Evolutionary conservation across 1,284 basidiomycete genomes (phyloP).

Genomic region (Ustilago tritici): DNA sequence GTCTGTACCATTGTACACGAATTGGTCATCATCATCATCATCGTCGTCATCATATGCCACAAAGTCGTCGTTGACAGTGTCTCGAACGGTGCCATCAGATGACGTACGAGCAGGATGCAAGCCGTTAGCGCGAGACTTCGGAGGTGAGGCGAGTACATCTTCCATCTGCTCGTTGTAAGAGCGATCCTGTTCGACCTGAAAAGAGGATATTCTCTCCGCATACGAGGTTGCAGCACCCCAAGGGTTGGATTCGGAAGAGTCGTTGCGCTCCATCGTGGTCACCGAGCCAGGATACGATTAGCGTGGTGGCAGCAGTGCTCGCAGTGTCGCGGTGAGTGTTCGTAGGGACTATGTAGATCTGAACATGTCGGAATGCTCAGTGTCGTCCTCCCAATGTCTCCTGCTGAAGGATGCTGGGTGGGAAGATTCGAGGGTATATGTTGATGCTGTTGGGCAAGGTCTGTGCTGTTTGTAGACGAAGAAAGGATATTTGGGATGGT

Average conservation of each 20-base stretch:
- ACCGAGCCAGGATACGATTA: neutral
- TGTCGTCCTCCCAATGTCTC: neutral
- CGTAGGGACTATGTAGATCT: neutral
- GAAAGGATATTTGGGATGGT: neutral
- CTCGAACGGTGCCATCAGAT: neutral
- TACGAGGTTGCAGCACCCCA: conserved; percentile 41
- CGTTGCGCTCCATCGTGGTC: conserved; percentile 27
- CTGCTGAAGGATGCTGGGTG: neutral
- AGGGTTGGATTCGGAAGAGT: conserved; percentile 35
- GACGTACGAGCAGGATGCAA: conserved; percentile 13
- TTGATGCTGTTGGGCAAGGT: neutral
- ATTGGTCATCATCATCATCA: conserved; percentile 75
- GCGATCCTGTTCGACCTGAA: conserved; percentile 18
- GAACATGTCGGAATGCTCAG: neutral
- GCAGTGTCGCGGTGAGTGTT: neutral
- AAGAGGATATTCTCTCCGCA: conserved; percentile 23
- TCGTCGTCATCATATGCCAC: conserved; percentile 69
- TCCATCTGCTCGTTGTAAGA: conserved; percentile 32
- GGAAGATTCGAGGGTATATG: neutral
- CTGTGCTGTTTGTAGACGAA: neutral
- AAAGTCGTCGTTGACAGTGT: neutral
- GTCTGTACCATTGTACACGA: conserved; percentile 80
- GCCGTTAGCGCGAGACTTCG: neutral
- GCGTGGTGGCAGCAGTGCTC: neutral
- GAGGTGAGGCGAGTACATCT: conserved; percentile 30